These are phyloP conservation scores for Candida loeiensis DNA, from an alignment of 805 yeast species.

Conservation along the genomic window DNA sequence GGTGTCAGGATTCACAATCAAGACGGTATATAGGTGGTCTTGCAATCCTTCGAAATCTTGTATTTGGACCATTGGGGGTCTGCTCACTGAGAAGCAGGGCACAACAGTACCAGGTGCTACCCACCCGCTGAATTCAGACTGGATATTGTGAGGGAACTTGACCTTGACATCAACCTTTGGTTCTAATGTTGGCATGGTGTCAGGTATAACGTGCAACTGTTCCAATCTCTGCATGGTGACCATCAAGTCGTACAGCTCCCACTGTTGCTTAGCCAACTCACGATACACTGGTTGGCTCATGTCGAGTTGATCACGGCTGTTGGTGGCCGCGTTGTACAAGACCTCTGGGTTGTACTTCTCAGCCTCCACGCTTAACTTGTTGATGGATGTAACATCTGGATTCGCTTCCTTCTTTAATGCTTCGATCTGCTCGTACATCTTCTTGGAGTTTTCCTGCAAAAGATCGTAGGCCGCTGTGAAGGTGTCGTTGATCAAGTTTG, in stretches of 20 bases:
- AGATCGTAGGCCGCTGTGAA: constrained; percentile 66
- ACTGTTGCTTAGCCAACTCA: constrained; percentile 58
- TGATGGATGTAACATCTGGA: constrained; percentile 14
- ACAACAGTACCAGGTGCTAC: constrained; percentile 74
- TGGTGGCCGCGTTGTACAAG: constrained; percentile 55
- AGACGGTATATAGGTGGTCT: constrained; percentile 63
- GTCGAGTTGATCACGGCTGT: constrained; percentile 51
- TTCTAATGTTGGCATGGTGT: constrained; percentile 83
- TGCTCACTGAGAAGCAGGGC: constrained; percentile 68
- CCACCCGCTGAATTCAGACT: constrained; percentile 59
- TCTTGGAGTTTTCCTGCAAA: constrained; percentile 48
- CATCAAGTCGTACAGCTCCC: constrained; percentile 73
- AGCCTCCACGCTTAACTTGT: constrained; percentile 50
- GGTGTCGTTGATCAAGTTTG: constrained; percentile 65
- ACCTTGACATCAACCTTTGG: constrained; percentile 76
- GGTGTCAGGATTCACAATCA: constrained; percentile 87
- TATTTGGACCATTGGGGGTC: constrained; percentile 74
- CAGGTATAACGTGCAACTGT: constrained; percentile 81
- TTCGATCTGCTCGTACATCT: constrained; percentile 38
- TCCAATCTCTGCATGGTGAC: constrained; percentile 89
- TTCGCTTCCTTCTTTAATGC: constrained; percentile 26
- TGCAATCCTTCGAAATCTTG: constrained; percentile 60
- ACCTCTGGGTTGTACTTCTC: constrained; percentile 85
- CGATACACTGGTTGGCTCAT: constrained; percentile 78
- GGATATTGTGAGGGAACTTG: constrained; percentile 63